Evolutionary conservation across 2,329 filamentous ascomycete genomes (phyloP).

Genomic region (Fusarium musae): DNA sequence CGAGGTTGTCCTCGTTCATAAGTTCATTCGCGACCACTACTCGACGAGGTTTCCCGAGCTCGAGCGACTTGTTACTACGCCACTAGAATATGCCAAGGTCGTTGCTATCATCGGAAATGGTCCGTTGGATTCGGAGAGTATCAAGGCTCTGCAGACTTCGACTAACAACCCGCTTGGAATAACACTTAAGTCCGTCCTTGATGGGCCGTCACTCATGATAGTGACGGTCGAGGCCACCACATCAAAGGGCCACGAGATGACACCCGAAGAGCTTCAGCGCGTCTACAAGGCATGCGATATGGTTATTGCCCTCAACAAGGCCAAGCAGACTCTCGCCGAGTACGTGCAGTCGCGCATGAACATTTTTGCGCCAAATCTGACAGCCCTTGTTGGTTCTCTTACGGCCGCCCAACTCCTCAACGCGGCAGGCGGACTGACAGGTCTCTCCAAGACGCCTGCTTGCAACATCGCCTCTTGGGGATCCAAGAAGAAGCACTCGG

Average conservation of each 20-base stretch:
- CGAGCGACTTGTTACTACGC: constrained; percentile 88
- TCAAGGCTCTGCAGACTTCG: constrained; percentile 81
- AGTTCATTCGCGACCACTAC: constrained; percentile 96
- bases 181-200: constrained; percentile 82
- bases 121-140: constrained; percentile 81
- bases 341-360: constrained; percentile 98
- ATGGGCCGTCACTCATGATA: constrained; percentile 92
- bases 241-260: constrained; percentile 82
- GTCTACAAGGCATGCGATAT: constrained; percentile 86
- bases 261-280: constrained; percentile 76
- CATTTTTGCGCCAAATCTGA: constrained; percentile 93
- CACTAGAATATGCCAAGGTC: constrained; percentile 94
- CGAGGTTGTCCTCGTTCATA: constrained; percentile 93
- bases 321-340: constrained; percentile 87
- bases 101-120: constrained; percentile 94
- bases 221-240: constrained; percentile 95
- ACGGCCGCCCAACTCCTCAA: constrained; percentile 98
- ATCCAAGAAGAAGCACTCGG: constrained; percentile 85
- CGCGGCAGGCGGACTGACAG: constrained; percentile 87
- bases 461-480: constrained; percentile 94
- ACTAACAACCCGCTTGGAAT: constrained; percentile 81
- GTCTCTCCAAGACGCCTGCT: constrained; percentile 89
- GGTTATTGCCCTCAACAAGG: constrained; percentile 85
- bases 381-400: constrained; percentile 87
- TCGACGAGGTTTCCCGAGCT: constrained; percentile 93